Evolutionary conservation across 345 rosid species (phyloP), one percentile per base, ranked within the genome.

Genomic region (Anacardium occidentale): DNA sequence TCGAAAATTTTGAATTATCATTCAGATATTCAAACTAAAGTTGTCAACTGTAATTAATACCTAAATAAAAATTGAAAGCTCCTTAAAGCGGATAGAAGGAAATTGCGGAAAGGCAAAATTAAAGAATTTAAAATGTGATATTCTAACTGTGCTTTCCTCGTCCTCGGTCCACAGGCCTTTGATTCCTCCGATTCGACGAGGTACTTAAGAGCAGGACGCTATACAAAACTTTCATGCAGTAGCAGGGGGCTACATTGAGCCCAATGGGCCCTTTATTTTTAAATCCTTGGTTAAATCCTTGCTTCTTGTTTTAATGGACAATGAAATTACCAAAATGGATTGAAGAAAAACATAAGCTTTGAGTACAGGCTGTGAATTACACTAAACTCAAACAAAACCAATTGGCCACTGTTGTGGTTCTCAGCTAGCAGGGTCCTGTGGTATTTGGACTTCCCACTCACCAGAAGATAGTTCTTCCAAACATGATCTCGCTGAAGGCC

Each of bases 321-420:
- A 5, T 17, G 44, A 21, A 64, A 18, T 45, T 24, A 47, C 57
- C 40, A 45, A 12, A 9, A 2, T 60, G 60, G 1, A 32, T 14
- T 25, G 54, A 48, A 14, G 2, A 22, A 29, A 22, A 55, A 24
- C 10, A 3, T 11, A 11, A 18, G 40, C 11, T 14, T 44, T 71
- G 10, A 17, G 15, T 22, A n/a, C 15, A 24, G 11, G 25, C 1
- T 1, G 66, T 20, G 17, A 50, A 14, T 47, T 58, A 12, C 32
- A 75, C 88, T 77, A 70, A 94, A n/a, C n/a, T n/a, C n/a, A n/a
- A n/a, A 90, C 85, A 71, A 94, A 92, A 69, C 98, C 98, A 18
- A 94, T 80, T 26, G 97, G 94, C 86, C 85, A 87, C 65, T 91
- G 75, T 70, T 80, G 84, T 71, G 85, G 78, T 78, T 81, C 85